These are phyloP conservation scores for Porpolomopsis calyptriformis DNA, from an alignment of 768 basidiomycete genomes.

Conservation along the genomic window DNA sequence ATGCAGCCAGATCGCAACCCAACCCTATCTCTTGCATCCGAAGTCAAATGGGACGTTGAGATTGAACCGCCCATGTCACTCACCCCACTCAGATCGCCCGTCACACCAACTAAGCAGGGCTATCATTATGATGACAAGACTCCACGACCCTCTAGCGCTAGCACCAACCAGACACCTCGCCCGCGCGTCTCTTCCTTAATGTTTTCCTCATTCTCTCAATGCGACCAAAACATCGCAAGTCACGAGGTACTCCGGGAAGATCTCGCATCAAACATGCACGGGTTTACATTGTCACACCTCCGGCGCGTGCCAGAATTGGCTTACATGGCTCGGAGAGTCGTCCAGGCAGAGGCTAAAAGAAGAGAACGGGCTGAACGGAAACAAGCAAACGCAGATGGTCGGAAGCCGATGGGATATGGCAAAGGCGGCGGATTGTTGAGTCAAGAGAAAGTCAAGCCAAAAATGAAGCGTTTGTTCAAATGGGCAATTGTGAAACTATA, in stretches of 20 bases:
- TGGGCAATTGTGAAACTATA: conserved; percentile 55
- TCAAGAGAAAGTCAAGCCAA: conserved; percentile 23
- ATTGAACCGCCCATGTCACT: background rate
- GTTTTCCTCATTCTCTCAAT: no score
- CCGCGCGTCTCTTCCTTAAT: conserved; percentile 11
- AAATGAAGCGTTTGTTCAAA: conserved; percentile 59
- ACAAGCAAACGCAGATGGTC: conserved; percentile 25
- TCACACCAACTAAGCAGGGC: conserved; percentile 28
- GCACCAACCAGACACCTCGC: conserved; percentile 20
- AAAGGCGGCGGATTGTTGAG: conserved; percentile 5
- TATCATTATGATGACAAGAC: conserved; percentile 15
- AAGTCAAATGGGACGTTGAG: conserved; percentile 11
- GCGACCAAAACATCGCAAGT: no score
- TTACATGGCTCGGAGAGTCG: conserved; percentile 53
- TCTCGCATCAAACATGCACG: conserved; percentile 20
- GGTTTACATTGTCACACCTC: conserved; percentile 66
- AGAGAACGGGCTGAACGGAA: conserved; percentile 40
- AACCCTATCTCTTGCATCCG: conserved; percentile 2
- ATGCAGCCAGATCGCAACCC: conserved; percentile 19
- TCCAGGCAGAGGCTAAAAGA: conserved; percentile 47
- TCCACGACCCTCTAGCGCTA: conserved; percentile 14
- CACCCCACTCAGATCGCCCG: conserved; percentile 12
- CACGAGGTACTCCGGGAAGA: no score
- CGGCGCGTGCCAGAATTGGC: conserved; percentile 67
- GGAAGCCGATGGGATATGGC: conserved; percentile 8